A percentile compares a stretch with the other conserved stretches of the same genome.
phyloP scores from a whole-genome alignment of 2,329 filamentous ascomycete species.

The Arachnomyces sp. region DNA sequence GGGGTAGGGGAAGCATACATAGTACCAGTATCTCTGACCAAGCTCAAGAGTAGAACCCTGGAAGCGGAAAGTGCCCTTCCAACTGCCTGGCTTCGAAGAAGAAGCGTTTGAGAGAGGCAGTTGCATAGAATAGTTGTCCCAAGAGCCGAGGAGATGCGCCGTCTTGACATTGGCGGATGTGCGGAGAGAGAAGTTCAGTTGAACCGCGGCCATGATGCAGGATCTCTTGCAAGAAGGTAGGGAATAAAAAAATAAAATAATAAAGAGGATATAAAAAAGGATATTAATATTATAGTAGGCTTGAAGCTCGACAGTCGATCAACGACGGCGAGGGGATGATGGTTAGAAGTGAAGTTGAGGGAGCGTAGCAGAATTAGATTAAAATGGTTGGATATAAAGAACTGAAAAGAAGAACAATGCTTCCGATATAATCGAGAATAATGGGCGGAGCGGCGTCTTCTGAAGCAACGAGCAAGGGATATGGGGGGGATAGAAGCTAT shows the following conservation, averaged over 20 bases:
- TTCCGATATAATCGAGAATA: background rate
- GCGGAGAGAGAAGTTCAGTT: slow-evolving; percentile 91
- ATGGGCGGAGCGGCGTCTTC: too few relatives aligned
- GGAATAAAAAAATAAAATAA: slow-evolving; percentile 20
- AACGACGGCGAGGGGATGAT: background rate
- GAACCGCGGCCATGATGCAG: slow-evolving; percentile 73
- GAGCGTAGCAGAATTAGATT: slow-evolving; percentile 7
- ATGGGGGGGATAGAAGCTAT: background rate
- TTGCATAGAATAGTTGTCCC: slow-evolving; percentile 94
- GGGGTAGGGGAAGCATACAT: slow-evolving; percentile 42
- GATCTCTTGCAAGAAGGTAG: slow-evolving; percentile 28
- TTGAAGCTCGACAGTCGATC: slow-evolving; percentile 6
- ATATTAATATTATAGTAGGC: slow-evolving; percentile 17
- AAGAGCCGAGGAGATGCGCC: slow-evolving; percentile 93
- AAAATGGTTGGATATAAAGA: slow-evolving; percentile 15
- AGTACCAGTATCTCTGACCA: slow-evolving; percentile 98
- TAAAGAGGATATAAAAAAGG: slow-evolving; percentile 11
- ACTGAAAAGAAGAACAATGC: slow-evolving; percentile 1
- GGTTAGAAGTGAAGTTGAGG: background rate
- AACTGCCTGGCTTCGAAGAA: slow-evolving; percentile 77
- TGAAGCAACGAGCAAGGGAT: too few relatives aligned
- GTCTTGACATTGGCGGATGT: slow-evolving; percentile 95
- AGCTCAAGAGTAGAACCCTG: slow-evolving; percentile 76
- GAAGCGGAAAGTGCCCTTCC: slow-evolving; percentile 96
- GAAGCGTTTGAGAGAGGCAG: slow-evolving; percentile 86